A percentile compares a stretch with the other conserved stretches of the same genome.
Evolutionary conservation across 805 yeast species (phyloP).

Genomic region (Zygoascus tannicola): DNA sequence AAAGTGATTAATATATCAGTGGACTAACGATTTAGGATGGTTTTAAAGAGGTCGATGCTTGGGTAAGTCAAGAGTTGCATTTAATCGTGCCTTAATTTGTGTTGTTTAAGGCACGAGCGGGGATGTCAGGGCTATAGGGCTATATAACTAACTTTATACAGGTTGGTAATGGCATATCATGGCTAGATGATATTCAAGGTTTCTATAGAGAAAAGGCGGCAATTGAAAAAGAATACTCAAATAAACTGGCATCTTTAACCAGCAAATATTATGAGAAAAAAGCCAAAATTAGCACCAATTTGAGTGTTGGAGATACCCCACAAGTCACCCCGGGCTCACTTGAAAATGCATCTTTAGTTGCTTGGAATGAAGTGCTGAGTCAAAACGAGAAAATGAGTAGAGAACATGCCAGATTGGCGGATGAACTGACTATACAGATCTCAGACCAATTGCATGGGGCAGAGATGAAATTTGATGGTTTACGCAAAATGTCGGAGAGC

Average conservation of each 20-base stretch:
- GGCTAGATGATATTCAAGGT: conserved; percentile 69
- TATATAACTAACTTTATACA: conserved; percentile 4
- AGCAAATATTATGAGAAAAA: conserved; percentile 67
- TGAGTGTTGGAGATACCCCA: conserved; percentile 89
- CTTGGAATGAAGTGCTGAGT: conserved; percentile 82
- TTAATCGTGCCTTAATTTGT: too few relatives aligned
- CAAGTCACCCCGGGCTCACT: conserved; percentile 89
- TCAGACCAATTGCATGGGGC: conserved; percentile 52
- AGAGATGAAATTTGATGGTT: conserved; percentile 42
- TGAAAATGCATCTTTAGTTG: conserved; percentile 75
- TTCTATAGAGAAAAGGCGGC: conserved; percentile 77
- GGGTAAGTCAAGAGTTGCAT: conserved; percentile 50
- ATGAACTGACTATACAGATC: conserved; percentile 50
- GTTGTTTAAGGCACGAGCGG: too few relatives aligned
- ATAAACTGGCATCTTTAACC: conserved; percentile 53
- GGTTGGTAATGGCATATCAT: conserved; percentile 51
- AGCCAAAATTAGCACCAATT: conserved; percentile 51
- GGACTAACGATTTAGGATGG: too few relatives aligned
- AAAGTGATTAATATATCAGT: too few relatives aligned
- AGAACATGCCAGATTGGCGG: conserved; percentile 51
- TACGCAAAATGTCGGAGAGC: conserved; percentile 46
- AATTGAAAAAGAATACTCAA: conserved; percentile 76
- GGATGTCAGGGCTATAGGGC: background rate
- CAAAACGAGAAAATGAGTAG: conserved; percentile 74
- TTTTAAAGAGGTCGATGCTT: conserved; percentile 63